Evolutionary conservation across 768 basidiomycete species (phyloP).

Genomic region (Termitomyces sp.): DNA sequence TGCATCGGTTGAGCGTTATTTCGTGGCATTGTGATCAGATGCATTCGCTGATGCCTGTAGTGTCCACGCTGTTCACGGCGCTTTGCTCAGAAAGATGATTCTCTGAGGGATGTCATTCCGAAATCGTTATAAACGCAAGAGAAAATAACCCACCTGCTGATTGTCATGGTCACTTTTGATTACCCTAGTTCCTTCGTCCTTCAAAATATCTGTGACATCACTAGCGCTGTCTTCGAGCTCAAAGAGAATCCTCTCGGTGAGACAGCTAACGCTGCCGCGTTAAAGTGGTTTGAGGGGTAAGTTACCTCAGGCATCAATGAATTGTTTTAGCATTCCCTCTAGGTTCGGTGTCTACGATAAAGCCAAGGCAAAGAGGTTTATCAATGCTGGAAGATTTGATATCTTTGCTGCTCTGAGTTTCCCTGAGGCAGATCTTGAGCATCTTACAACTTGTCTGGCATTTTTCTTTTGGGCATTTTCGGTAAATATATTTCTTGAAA

Average conservation of each 20-base stretch:
- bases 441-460: slow-evolving; percentile 24
- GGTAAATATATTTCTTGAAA: no score
- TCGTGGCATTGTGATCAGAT: no score
- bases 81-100: no score
- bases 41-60: no score
- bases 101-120: no score
- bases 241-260: slow-evolving; percentile 7
- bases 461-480: slow-evolving; percentile 28
- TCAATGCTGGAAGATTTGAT: slow-evolving; percentile 19
- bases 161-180: slow-evolving; percentile 4
- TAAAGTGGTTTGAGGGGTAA: slow-evolving; percentile 11
- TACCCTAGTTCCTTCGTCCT: slow-evolving; percentile 10
- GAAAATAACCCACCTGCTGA: no score
- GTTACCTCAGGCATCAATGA: neutral
- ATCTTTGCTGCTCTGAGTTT: slow-evolving; percentile 21
- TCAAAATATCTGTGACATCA: slow-evolving; percentile 11
- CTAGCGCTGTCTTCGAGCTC: slow-evolving; percentile 11
- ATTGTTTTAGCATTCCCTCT: neutral
- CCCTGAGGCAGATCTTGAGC: slow-evolving; percentile 20
- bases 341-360: slow-evolving; percentile 12
- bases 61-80: no score
- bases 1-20: no score
- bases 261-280: slow-evolving; percentile 2
- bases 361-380: slow-evolving; percentile 9
- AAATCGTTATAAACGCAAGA: no score